Base-by-base conservation (phyloP, 2,329 filamentous ascomycete genomes). In the Botrytis elliptica region DNA sequence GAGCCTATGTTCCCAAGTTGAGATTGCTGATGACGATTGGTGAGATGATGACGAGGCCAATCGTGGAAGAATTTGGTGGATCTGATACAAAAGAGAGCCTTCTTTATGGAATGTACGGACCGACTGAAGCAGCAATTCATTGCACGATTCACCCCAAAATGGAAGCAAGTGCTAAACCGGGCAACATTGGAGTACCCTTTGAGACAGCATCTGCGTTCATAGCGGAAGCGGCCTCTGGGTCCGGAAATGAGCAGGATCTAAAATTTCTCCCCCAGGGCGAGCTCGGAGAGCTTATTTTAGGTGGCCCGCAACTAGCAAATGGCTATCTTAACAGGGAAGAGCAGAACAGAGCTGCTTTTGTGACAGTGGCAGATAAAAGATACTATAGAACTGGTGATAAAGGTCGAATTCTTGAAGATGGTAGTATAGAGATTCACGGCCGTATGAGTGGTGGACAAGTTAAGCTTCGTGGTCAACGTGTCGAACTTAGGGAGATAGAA, bases 81-180 rank as follows among this genome's bases (percentile, higher is more conserved):
- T 80, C 84, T 38, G 76, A 79, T 14, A 75, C 73, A 6, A 74
- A 79, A 69, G 69, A 74, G 55, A 91, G 92, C 77, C 90, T 97
- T 62, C 85, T 98, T 0, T 95, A 93, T 88, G 95, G 91, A 49
- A 97, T 97, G 94, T 98, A 98, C 80, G 95, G 95, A 0, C 95
- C 95, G 1, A 98, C 95, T 0, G 95, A 98, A 83, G 93, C 93
- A 12, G 90, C 94, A 0, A 97, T 98, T 73, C 95, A 98, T 81
- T 98, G 93, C 80, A 97, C 93, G 0, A 82, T 96, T 7, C 91
- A 93, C 76, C 84, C 90, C 0, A 83, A 85, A 0, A 91, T 97
- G 78, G 80, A 83, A 9, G 84, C 85, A 7, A 81, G 82, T 33
- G 88, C 88, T 12, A 85, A 88, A 4, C 88, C 90, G 8, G 87